Evolutionary conservation across 1,139 yeast genomes (phyloP).

Genomic region (Blastobotrys persicus): DNA sequence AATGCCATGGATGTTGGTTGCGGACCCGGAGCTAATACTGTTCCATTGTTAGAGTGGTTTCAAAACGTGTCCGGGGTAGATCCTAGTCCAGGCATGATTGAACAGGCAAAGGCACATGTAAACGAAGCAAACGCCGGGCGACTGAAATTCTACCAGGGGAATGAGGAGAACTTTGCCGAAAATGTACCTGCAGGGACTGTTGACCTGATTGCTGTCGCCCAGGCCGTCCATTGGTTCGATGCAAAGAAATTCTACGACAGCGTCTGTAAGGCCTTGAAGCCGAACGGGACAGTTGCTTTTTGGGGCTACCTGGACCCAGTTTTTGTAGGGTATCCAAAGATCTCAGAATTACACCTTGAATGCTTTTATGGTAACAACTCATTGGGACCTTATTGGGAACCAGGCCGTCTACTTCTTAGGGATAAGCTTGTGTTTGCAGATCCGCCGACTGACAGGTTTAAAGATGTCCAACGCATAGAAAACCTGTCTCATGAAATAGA

Average conservation of each 20-base stretch:
- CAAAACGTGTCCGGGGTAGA: slow-evolving; percentile 64
- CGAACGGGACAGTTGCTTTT: slow-evolving; percentile 64
- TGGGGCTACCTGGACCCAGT: slow-evolving; percentile 80
- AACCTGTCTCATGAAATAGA: slow-evolving; percentile 28
- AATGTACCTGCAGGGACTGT: slow-evolving; percentile 36
- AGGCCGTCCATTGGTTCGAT: slow-evolving; percentile 78
- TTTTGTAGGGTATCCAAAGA: slow-evolving; percentile 43
- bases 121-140: slow-evolving; percentile 21
- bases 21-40: slow-evolving; percentile 81
- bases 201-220: slow-evolving; percentile 71
- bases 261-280: slow-evolving; percentile 49
- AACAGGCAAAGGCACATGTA: slow-evolving; percentile 41
- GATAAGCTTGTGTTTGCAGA: slow-evolving; percentile 45
- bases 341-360: slow-evolving; percentile 43
- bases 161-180: slow-evolving; percentile 37
- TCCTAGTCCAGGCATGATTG: slow-evolving; percentile 62
- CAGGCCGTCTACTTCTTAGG: slow-evolving; percentile 59
- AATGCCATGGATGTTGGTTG: slow-evolving; percentile 72
- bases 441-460: slow-evolving; percentile 45
- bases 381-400: slow-evolving; percentile 74
- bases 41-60: slow-evolving; percentile 48
- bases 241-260: slow-evolving; percentile 52
- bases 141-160: slow-evolving; percentile 37
- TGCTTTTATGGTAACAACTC: slow-evolving; percentile 46
- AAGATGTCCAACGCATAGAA: slow-evolving; percentile 38